Base-by-base conservation (phyloP, 495 filamentous ascomycete genomes). In the Penicillium bovifimosum region DNA sequence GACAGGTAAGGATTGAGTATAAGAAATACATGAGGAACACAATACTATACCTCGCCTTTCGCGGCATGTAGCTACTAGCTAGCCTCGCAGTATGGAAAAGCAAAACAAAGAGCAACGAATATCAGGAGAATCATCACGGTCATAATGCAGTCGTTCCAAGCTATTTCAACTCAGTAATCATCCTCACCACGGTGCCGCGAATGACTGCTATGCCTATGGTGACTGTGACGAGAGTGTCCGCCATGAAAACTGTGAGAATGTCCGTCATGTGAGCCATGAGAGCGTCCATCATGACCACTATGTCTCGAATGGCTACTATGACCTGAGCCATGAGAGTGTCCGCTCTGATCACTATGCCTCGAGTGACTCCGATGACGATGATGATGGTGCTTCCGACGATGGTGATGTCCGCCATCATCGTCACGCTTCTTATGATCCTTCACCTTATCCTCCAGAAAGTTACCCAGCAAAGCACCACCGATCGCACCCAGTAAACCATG, bases 401-500 rank as follows among this genome's bases (percentile, higher is more conserved):
- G 47, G 31, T 35, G 29, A 40, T 55, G 39, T 16, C 36, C 27
- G 36, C 16, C 29, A 50, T 50, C 50, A 46, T 47, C n/a, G 8
- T 47, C 58, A 35, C 58, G 47, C 5, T 48, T 51, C 28, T 50
- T 55, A 52, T 59, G 55, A 41, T 71, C 63, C 51, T 75, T 73
- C 29, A 73, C 46, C 39, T 73, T 70, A 40, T 75, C 58, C 42
- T 72, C 69, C 1, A 78, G 5, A 8, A 75, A 66, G 45, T 73
- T 79, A 2, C 77, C 77, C 4, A 74, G 43, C 13, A 81, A 60
- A 0, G 77, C 78, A 40, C 77, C 77, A 6, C 73, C 74, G 28
- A 79, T 56, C 14, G 77, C 70, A 18, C 77, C 77, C 18, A 80
- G 49, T 2, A 80, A 48, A 0, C 73, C 75, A 57, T 80, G 77